Evolutionary conservation across 768 basidiomycete genomes (phyloP), one percentile per base, ranked within the genome.

Genomic region (Termitomyces heimii): DNA sequence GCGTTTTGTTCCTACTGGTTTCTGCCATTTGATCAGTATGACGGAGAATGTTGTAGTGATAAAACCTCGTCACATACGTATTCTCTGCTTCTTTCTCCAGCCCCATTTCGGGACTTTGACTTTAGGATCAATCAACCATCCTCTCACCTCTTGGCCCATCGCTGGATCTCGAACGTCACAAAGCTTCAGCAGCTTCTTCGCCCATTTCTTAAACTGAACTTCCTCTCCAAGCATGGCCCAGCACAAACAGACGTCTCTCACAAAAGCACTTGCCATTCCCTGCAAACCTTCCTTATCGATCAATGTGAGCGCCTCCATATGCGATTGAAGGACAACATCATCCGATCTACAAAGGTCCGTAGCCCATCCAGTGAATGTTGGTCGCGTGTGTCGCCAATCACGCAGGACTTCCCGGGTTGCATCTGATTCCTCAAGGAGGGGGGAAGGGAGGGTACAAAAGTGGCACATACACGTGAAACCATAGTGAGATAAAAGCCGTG

Each of bases 271-370:
- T 57, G 73, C 71, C 55, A 79, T 57, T n/a, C 70, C 76, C 9
- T 75, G 70, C 59, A 77, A 65, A 18, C 74, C 72, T 51, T 79
- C 78, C 54, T 71, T 66, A n/a, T 71, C 68, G 20, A 79, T 71
- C 28, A 79, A 60, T 16, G 63, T 64, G 20, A 79, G 68, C 18
- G 75, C 77, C 26, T 71, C 66, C 28, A 65, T 56, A 54, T 77
- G 76, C 2, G 75, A 70, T 10, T 64, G 58, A 49, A 76, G 73
- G 20, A 80, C 69, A 20, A 74, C 57, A 49, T 75, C 70, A 56
- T 79, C 78, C 10, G 71, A 52, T 12, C 73, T 67, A 32, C 73
- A 74, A 14, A 77, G 65, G 59, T 79, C 77, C 1, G 65, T 69
- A 42, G 71, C 67, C 78, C 77, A 80, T 53, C 75, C 75, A 10